Evolutionary conservation across 371 early-diverging fungal species (phyloP).

Genomic region (Furculomyces boomerangus): DNA sequence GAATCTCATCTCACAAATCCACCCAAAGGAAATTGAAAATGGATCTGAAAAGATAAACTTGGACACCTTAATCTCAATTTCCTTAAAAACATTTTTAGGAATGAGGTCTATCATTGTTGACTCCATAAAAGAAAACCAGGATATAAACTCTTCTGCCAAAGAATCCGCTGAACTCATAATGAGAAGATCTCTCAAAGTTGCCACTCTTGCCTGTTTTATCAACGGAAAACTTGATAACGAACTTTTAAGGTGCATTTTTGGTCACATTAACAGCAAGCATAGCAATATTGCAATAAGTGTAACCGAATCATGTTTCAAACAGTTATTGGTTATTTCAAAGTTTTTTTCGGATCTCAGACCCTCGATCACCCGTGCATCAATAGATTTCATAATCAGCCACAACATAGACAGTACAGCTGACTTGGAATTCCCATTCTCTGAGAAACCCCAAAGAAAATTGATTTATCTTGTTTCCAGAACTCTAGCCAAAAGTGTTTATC

Average conservation of each 20-base stretch:
- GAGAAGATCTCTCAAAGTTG: slow-evolving; percentile 11
- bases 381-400: slow-evolving; percentile 12
- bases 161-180: slow-evolving; percentile 7
- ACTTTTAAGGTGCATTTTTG: slow-evolving; percentile 9
- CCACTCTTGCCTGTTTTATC: slow-evolving; percentile 13
- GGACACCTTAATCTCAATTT: neutral
- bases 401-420: neutral
- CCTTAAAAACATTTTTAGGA: neutral
- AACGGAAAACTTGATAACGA: slow-evolving; percentile 10
- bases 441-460: neutral
- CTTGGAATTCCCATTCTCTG: slow-evolving; percentile 2
- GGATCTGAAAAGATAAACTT: neutral
- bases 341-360: slow-evolving; percentile 13
- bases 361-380: slow-evolving; percentile 1
- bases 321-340: slow-evolving; percentile 8
- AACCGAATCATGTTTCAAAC: slow-evolving; percentile 15
- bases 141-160: neutral
- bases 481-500: neutral
- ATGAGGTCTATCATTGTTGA: neutral
- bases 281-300: slow-evolving; percentile 8
- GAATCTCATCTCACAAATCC: neutral
- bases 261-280: slow-evolving; percentile 9
- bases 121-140: slow-evolving; percentile 2
- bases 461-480: neutral
- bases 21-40: neutral